Evolutionary conservation across 495 filamentous ascomycete species (phyloP).

Genomic region (Penicillium turbatum): DNA sequence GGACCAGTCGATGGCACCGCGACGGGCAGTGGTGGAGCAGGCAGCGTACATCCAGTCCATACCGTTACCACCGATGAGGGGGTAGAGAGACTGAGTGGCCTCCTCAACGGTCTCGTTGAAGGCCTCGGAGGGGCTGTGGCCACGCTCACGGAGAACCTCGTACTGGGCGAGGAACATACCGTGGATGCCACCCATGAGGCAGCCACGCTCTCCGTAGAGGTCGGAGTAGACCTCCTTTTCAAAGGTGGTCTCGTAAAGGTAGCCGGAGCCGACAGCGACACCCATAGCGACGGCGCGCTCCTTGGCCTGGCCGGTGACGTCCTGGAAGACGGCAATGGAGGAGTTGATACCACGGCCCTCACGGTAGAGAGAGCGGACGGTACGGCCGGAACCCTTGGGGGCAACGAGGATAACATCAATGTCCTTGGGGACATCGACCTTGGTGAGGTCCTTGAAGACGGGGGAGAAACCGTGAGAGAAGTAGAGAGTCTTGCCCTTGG

Average conservation of each 20-base stretch:
- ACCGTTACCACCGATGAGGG: conserved; percentile 89
- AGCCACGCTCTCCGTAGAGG: conserved; percentile 98
- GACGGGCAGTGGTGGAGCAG: conserved; percentile 96
- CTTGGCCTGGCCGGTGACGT: conserved; percentile 95
- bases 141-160: conserved; percentile 97
- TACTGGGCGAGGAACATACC: conserved; percentile 99
- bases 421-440: conserved; percentile 91
- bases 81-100: conserved; percentile 96
- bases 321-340: conserved; percentile 96
- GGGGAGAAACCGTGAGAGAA: conserved; percentile 99
- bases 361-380: conserved; percentile 94
- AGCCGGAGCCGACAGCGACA: conserved; percentile 91
- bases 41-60: conserved; percentile 99
- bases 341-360: conserved; percentile 99
- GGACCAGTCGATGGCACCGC: conserved; percentile 98
- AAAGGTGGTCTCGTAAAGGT: conserved; percentile 99
- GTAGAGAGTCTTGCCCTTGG: conserved; percentile 99
- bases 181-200: conserved; percentile 99
- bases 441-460: conserved; percentile 99
- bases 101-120: conserved; percentile 99
- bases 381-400: conserved; percentile 97
- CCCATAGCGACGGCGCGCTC: conserved; percentile 97
- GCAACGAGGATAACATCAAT: conserved; percentile 99
- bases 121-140: conserved; percentile 94
- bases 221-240: conserved; percentile 99